A percentile compares a stretch with the other conserved stretches of the same genome.
Evolutionary conservation across 805 yeast genomes (phyloP).

Genomic region (Nakazawaea sp.): DNA sequence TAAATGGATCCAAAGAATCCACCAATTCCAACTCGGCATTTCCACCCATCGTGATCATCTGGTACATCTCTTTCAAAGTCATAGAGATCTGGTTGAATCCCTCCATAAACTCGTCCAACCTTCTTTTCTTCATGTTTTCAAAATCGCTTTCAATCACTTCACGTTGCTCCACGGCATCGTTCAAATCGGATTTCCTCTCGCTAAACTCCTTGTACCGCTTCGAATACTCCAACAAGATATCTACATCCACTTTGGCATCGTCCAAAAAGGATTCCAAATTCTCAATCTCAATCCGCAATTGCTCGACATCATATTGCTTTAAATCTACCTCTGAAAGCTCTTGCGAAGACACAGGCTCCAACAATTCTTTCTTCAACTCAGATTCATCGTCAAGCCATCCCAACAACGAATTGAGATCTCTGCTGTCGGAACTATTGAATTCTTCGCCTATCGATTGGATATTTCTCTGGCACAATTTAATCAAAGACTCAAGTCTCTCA

Average conservation of each 20-base stretch:
- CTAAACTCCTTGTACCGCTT: constrained; percentile 57
- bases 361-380: constrained; percentile 14
- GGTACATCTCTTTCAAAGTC: constrained; percentile 93
- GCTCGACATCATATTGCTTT: constrained; percentile 36
- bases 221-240: constrained; percentile 72
- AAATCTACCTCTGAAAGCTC: constrained; percentile 47
- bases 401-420: constrained; percentile 48
- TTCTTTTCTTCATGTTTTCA: constrained; percentile 63
- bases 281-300: constrained; percentile 43
- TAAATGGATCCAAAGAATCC: constrained; percentile 94
- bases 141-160: constrained; percentile 54
- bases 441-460: constrained; percentile 30
- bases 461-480: constrained; percentile 31
- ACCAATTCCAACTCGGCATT: constrained; percentile 95
- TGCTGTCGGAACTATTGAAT: constrained; percentile 35
- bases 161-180: constrained; percentile 57
- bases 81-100: constrained; percentile 85
- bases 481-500: constrained; percentile 43
- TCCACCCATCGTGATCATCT: constrained; percentile 99
- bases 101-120: constrained; percentile 86
- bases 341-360: constrained; percentile 28
- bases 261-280: constrained; percentile 49
- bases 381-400: constrained; percentile 39
- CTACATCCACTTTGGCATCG: constrained; percentile 59
- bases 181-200: constrained; percentile 57